Base-by-base conservation (phyloP, 805 yeast species). In the Myxozyma udenii region DNA sequence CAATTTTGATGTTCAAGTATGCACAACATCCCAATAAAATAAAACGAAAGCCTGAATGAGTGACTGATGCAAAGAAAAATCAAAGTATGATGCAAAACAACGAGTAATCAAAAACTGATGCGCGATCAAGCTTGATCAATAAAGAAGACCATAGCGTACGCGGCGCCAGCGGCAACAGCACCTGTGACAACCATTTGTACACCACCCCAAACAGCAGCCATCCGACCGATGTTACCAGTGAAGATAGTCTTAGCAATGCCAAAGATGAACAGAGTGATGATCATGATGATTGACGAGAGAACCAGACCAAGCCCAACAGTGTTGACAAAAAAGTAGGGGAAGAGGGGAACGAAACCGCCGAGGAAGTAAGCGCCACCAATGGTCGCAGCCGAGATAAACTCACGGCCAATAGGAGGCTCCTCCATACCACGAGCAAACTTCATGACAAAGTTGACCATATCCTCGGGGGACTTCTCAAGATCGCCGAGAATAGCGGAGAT, bases 111-210 rank as follows among this genome's bases (percentile, higher is more conserved):
- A 21, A 30, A 40, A 9, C 7, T 19, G 18, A 40, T 3, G 14
- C 12, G 4, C 9, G 25, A 44, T 25, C 25, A 39, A 7, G 48
- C 53, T 12, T 41, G 33, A 36, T 83, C 96, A 55, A 91, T 81
- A 58, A 84, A 68, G 66, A 82, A 84, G 30, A 91, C 98, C 66
- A 90, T 78, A 41, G 80, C 80, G 95, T 96, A 91, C 9, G 98
- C 98, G 22, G 95, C 86, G 3, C 96, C 95, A 3, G 98, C 98
- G 21, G 98, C 98, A 28, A 85, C 73, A n/a, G 97, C 95, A 36
- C 98, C 98, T 45, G 87, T 90, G n/a, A 84, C 70, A 48, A 88
- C 82, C 98, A 93, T 91, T 71, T 88, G 95, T 18, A 84, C 51
- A 40, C 97, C 98, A 68, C 90, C 96, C 46, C 74, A 71, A 2